A percentile compares a stretch with the other conserved stretches of the same genome.
phyloP scores from a whole-genome alignment of 2,329 filamentous ascomycete species.

The Trichoderma simmonsii region DNA sequence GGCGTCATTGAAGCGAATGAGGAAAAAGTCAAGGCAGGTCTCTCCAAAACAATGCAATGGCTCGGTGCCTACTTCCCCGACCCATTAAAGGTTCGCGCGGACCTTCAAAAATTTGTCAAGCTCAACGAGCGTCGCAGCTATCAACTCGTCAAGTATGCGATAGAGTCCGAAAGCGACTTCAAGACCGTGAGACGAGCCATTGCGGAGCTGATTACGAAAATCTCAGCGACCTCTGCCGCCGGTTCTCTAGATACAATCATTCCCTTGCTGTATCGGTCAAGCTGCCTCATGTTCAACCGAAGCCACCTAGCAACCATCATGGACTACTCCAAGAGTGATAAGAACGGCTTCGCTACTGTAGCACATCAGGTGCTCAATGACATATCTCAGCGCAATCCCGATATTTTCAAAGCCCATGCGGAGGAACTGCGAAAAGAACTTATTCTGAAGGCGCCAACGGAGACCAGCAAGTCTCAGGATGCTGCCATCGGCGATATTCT shows the following conservation, averaged over 20 bases:
- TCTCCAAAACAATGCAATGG: conserved; percentile 71
- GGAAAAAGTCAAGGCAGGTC: conserved; percentile 64
- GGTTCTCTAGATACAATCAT: conserved; percentile 74
- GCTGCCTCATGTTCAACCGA: conserved; percentile 85
- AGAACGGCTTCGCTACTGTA: conserved; percentile 70
- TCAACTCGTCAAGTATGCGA: conserved; percentile 81
- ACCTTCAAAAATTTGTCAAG: conserved; percentile 88
- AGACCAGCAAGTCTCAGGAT: conserved; percentile 64
- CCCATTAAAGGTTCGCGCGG: conserved; percentile 63
- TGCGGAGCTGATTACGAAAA: conserved; percentile 80
- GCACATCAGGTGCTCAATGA: conserved; percentile 90
- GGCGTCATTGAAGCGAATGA: conserved; percentile 74
- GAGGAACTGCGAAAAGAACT: conserved; percentile 87
- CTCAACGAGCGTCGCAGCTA: conserved; percentile 86
- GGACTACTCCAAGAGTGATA: conserved; percentile 79
- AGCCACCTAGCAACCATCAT: conserved; percentile 91
- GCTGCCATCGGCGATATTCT: conserved; percentile 79
- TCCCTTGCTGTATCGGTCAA: conserved; percentile 78
- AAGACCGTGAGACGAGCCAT: conserved; percentile 86
- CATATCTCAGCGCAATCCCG: conserved; percentile 84
- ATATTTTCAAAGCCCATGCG: conserved; percentile 89
- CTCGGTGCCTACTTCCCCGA: conserved; percentile 77
- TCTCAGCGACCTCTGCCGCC: conserved; percentile 64
- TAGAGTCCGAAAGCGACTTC: conserved; percentile 84
- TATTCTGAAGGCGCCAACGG: conserved; percentile 72